Base-by-base conservation (phyloP, 1,139 yeast genomes). In the Blastobotrys proliferans region DNA sequence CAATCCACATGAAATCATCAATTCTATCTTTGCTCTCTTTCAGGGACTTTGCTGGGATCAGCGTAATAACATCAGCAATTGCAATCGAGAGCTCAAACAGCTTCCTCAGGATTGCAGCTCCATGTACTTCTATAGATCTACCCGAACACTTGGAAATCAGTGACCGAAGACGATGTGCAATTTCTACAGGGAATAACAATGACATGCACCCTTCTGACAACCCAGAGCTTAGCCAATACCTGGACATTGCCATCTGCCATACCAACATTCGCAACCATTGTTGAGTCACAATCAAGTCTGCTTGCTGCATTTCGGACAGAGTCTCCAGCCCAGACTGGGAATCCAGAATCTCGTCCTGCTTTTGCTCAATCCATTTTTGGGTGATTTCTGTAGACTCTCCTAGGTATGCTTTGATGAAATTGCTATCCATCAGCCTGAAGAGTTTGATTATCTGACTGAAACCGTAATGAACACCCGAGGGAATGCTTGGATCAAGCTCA, bases 161-260 rank as follows among this genome's bases (percentile, higher is more conserved):
- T 14, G 35, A 36, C 9, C 47, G 40, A 31, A 51, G 48, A 39
- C 25, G 43, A 11, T 37, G 40, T 20, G 54, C 54, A 22, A 47
- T 47, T 40, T 42, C 49, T 11, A 49, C 51, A 24, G 50, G 54
- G 45, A 47, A 51, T 24, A 44, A 48, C 24, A 51, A 38, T 27
- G 51, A 47, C 50, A 46, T 44, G 29, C 40, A 41, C 5, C 51
- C 50, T 10, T 35, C 42, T n/a, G 45, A 31, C 11, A 34, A 20
- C 11, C 36, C 40, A 20, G 38, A 19, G 8, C 40, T 26, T 11
- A 51, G 32, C 38, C 49, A 38, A 26, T 47, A 49, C 25, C 50
- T 44, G n/a, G 50, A 44, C 48, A 51, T 43, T 14, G 54, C 50
- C 51, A 51, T 49, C 33, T 51, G 51, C 55, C 55, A 51, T n/a